These are phyloP conservation scores for Trametes cingulata DNA, from an alignment of 768 basidiomycete genomes.

Conservation along the genomic window DNA sequence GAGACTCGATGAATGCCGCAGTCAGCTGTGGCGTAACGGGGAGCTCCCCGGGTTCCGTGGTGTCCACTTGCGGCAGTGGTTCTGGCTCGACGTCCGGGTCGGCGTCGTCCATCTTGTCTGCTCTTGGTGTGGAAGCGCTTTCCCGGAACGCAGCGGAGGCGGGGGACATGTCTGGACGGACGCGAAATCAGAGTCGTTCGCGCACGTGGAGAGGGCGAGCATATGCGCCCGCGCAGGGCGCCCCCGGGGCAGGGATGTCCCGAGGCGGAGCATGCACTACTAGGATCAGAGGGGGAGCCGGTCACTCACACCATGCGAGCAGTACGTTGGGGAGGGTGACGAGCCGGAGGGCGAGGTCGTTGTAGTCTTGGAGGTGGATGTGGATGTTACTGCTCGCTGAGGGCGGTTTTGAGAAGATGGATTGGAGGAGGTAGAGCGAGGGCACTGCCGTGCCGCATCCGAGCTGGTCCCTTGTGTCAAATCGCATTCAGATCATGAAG, in stretches of 20 bases:
- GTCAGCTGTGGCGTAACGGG: conserved; percentile 66
- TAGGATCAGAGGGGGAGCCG: not conserved
- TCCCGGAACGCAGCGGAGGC: conserved; percentile 51
- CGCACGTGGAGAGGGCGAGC: not conserved
- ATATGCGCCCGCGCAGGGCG: not conserved
- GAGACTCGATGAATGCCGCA: conserved; percentile 60
- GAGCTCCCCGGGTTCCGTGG: conserved; percentile 54
- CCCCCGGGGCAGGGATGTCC: not conserved
- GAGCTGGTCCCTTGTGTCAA: conserved; percentile 48
- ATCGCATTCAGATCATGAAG: not conserved
- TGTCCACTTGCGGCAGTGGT: conserved; percentile 33
- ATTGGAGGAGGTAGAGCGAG: conserved; percentile 67
- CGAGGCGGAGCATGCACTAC: not conserved
- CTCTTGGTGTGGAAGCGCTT: conserved; percentile 16
- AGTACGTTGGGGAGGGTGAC: conserved; percentile 80
- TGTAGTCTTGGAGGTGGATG: conserved; percentile 91
- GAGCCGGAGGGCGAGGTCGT: conserved; percentile 74
- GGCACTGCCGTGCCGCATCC: conserved; percentile 95
- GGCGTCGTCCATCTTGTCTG: conserved; percentile 22
- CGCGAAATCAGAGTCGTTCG: not conserved
- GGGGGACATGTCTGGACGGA: conserved; percentile 56
- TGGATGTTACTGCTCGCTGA: conserved; percentile 40
- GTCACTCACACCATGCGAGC: conserved; percentile 75
- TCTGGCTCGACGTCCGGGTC: conserved; percentile 29
- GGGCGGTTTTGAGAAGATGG: conserved; percentile 48